Percentiles rank a stretch among this genome's conserved stretches.
Evolutionary conservation across 1,284 basidiomycete genomes (phyloP).

Genomic region (Pyrrhoderma noxium): DNA sequence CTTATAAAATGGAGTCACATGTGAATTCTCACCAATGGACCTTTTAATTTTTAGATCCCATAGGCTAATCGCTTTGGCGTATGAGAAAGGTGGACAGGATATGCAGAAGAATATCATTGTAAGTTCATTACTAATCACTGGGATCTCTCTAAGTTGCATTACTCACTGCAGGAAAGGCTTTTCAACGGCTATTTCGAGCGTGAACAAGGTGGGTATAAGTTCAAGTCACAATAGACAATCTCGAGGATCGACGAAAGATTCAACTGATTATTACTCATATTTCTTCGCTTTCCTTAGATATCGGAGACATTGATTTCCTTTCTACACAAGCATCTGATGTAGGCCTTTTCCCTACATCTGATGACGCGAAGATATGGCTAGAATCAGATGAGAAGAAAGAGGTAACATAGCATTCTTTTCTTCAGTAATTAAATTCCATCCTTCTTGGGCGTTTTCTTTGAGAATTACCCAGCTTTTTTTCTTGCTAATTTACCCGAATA

Average conservation of each 20-base stretch:
- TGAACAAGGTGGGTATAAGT: conserved; percentile 11
- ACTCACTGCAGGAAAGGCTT: conserved; percentile 10
- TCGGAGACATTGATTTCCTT: conserved; percentile 14
- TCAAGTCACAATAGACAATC: too few relatives aligned
- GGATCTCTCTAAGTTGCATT: background rate
- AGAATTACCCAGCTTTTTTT: too few relatives aligned
- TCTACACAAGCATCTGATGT: conserved; percentile 9
- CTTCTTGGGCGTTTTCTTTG: too few relatives aligned
- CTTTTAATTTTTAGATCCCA: conserved; percentile 6
- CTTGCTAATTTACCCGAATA: too few relatives aligned
- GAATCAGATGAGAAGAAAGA: conserved; percentile 12
- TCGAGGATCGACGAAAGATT: too few relatives aligned
- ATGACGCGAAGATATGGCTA: conserved; percentile 14
- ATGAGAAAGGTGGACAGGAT: conserved; percentile 13
- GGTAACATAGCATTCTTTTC: conserved; percentile 1
- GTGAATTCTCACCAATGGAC: too few relatives aligned
- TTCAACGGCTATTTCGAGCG: conserved; percentile 17
- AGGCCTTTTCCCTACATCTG: conserved; percentile 6
- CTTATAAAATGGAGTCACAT: background rate
- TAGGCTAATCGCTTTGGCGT: conserved; percentile 12
- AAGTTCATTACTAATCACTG: background rate
- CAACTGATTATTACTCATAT: too few relatives aligned
- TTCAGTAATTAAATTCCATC: background rate
- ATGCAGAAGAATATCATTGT: conserved; percentile 12
- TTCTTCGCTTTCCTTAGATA: conserved; percentile 10